A percentile compares a stretch with the other conserved stretches of the same genome.
These are phyloP conservation scores for Fusarium verrucosum DNA, from an alignment of 2,329 filamentous ascomycete species.

Conservation along the genomic window DNA sequence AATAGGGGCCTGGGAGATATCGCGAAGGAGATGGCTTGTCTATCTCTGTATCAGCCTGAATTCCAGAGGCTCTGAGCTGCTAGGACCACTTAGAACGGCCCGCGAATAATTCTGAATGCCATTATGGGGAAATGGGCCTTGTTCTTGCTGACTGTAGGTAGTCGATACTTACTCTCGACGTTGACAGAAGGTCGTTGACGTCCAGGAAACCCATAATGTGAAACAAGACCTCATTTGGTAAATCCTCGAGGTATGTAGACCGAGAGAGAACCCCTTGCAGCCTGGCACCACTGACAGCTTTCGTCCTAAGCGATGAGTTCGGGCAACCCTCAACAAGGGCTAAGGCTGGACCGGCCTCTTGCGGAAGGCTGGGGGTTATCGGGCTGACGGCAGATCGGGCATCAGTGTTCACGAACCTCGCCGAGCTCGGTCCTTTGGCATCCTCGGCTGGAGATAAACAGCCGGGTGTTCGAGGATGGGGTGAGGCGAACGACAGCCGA, in stretches of 20 bases:
- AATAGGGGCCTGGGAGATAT: slow-evolving; percentile 70
- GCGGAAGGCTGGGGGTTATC: slow-evolving; percentile 15
- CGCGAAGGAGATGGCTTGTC: slow-evolving; percentile 70
- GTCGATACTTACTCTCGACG: slow-evolving; percentile 61
- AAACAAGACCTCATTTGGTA: slow-evolving; percentile 67
- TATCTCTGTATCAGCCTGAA: slow-evolving; percentile 46
- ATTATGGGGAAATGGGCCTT: neutral
- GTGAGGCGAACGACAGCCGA: slow-evolving; percentile 45
- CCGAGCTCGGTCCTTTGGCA: slow-evolving; percentile 32
- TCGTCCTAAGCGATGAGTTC: neutral
- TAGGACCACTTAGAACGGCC: neutral
- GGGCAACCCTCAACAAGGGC: neutral
- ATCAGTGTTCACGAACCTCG: slow-evolving; percentile 41
- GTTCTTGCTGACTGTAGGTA: slow-evolving; percentile 5
- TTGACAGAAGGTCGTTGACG: slow-evolving; percentile 64
- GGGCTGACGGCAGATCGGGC: slow-evolving; percentile 42
- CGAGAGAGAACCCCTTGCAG: neutral
- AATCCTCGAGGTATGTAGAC: slow-evolving; percentile 48
- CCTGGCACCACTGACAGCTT: neutral
- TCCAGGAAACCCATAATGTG: slow-evolving; percentile 66
- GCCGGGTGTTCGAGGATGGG: slow-evolving; percentile 20
- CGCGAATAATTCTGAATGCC: neutral
- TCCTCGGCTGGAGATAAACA: slow-evolving; percentile 20
- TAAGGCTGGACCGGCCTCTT: slow-evolving; percentile 14
- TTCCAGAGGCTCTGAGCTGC: slow-evolving; percentile 1